Evolutionary conservation across 1,284 basidiomycete genomes (phyloP).

Genomic region (Ustilago hordei): DNA sequence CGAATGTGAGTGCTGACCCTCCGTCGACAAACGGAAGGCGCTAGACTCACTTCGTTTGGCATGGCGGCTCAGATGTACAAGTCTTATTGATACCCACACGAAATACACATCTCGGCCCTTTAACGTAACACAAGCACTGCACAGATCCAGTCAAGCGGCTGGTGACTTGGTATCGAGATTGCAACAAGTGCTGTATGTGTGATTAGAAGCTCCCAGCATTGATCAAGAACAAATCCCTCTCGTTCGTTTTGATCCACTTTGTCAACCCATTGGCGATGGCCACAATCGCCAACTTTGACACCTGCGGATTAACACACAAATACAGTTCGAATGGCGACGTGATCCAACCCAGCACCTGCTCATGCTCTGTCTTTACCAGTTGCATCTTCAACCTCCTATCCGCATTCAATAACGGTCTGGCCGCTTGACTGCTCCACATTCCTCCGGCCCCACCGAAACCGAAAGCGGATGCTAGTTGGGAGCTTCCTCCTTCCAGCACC

Average conservation of each 20-base stretch:
- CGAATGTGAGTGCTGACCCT: background rate
- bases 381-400: conserved; percentile 52
- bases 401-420: conserved; percentile 13
- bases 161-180: background rate
- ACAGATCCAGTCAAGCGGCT: background rate
- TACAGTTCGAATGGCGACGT: conserved; percentile 94
- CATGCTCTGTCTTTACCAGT: conserved; percentile 83
- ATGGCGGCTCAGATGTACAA: background rate
- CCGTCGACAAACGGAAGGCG: background rate
- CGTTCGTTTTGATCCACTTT: conserved; percentile 89
- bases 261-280: conserved; percentile 87
- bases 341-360: conserved; percentile 81
- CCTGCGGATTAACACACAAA: conserved; percentile 80
- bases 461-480: conserved; percentile 76
- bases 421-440: background rate
- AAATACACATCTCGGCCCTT: background rate
- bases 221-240: conserved; percentile 78
- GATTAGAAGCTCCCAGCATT: conserved; percentile 60
- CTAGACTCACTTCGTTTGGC: background rate
- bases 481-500: conserved; percentile 75
- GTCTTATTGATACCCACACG: background rate
- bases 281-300: conserved; percentile 87
- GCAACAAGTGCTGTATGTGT: background rate
- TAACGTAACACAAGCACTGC: background rate
- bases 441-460: conserved; percentile 69